Conservation (phyloP, 176 grass and related monocot species). For the Oryza officinalis region DNA sequence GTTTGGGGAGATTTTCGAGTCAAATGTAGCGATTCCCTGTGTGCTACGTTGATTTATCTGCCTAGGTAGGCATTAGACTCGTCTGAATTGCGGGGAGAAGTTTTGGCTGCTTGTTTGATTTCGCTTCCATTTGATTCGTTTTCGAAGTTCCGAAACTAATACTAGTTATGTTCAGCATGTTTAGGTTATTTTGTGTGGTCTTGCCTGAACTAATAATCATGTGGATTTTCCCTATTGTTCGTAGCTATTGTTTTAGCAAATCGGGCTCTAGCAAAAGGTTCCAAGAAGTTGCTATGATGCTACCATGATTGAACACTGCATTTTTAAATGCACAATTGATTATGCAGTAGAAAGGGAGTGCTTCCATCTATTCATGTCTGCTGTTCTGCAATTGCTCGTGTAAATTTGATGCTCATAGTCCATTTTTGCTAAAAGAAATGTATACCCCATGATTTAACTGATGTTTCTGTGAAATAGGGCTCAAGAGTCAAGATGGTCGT, state of each 20-base stretch:
- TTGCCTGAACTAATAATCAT: background rate
- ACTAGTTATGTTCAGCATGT: background rate
- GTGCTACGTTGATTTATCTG: background rate
- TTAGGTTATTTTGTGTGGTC: background rate
- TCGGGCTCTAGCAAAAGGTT: background rate
- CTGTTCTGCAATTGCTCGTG: background rate
- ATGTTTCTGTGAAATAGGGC: slow-evolving; percentile 25
- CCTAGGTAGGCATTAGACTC: background rate
- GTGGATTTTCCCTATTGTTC: background rate
- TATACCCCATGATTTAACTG: background rate
- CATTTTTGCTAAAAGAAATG: background rate
- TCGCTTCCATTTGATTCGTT: background rate
- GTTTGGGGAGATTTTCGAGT: background rate
- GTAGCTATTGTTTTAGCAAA: background rate
- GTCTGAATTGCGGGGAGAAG: background rate
- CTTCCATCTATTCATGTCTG: background rate
- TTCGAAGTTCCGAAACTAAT: background rate
- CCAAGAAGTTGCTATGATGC: background rate
- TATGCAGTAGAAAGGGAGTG: background rate
- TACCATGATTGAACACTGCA: background rate
- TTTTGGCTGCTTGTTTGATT: background rate
- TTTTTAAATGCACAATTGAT: background rate
- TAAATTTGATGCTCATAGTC: background rate
- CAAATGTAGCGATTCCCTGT: background rate
- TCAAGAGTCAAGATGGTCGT: slow-evolving; percentile 68